These are phyloP conservation scores for Brassica nigra DNA, from an alignment of 345 rosid species.

Conservation along the genomic window DNA sequence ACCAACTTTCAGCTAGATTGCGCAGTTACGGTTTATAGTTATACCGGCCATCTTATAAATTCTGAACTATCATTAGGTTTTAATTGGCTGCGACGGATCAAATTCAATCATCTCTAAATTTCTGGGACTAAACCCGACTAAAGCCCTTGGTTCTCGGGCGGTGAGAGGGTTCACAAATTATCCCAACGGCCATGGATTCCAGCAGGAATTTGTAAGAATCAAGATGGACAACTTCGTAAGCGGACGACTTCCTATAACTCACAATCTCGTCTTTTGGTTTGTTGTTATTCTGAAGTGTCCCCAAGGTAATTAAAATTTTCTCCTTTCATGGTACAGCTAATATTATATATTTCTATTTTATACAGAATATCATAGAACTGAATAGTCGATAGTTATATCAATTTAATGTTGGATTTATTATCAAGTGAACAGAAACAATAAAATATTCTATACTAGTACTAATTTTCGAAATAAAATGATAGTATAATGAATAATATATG, in stretches of 20 bases:
- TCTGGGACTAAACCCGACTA: slow-evolving; percentile 42
- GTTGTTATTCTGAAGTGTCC: slow-evolving; percentile 16
- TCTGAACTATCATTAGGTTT: slow-evolving; percentile 25
- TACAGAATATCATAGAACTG: neutral
- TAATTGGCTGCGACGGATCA: slow-evolving; percentile 64
- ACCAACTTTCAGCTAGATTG: neutral
- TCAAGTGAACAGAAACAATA: neutral
- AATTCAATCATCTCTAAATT: slow-evolving; percentile 48
- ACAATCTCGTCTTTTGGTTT: slow-evolving; percentile 54
- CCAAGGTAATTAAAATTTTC: slow-evolving; percentile 20
- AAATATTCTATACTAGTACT: neutral
- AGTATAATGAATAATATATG: neutral
- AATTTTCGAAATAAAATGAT: neutral
- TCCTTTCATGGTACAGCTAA: neutral
- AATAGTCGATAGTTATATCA: neutral
- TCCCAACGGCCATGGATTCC: slow-evolving; percentile 46
- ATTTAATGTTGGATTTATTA: neutral
- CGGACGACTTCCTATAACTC: slow-evolving; percentile 46
- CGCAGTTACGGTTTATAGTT: neutral
- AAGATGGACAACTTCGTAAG: slow-evolving; percentile 18
- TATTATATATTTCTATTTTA: neutral
- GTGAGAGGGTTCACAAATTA: slow-evolving; percentile 49
- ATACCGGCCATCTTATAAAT: neutral
- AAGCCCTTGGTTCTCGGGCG: slow-evolving; percentile 34
- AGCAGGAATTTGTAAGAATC: slow-evolving; percentile 27